phyloP scores from a whole-genome alignment of 2,329 filamentous ascomycete genomes.

The Simplicillium sp. region DNA sequence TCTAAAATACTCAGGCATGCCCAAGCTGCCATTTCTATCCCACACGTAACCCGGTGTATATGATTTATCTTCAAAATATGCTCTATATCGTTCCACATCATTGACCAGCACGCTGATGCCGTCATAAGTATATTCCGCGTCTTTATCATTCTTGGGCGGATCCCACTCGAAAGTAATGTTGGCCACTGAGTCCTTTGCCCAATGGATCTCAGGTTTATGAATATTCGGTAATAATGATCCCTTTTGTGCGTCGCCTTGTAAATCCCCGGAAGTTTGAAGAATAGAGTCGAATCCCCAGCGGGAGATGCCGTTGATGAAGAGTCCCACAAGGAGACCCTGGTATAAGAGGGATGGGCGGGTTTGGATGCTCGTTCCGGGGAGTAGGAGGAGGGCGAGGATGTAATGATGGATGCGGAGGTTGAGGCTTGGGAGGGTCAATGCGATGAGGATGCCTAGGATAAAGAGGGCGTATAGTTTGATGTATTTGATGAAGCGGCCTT shows the following conservation, averaged over 20 bases:
- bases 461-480: conserved; percentile 70
- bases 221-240: conserved; percentile 52
- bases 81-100: conserved; percentile 73
- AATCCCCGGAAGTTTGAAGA: conserved; percentile 66
- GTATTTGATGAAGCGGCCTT: conserved; percentile 70
- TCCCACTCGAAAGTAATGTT: conserved; percentile 56
- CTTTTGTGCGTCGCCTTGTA: conserved; percentile 59
- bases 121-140: conserved; percentile 39
- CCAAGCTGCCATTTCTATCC: conserved; percentile 35
- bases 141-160: conserved; percentile 24
- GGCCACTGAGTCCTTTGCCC: conserved; percentile 32
- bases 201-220: conserved; percentile 33
- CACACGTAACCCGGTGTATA: conserved; percentile 44
- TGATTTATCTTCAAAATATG: conserved; percentile 52
- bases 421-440: conserved; percentile 64
- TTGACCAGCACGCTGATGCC: conserved; percentile 76
- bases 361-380: conserved; percentile 83
- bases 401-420: conserved; percentile 92
- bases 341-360: conserved; percentile 78
- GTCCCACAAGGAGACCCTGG: conserved; percentile 78
- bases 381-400: conserved; percentile 74
- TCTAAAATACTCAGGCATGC: conserved; percentile 62
- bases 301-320: conserved; percentile 90
- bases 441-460: conserved; percentile 54
- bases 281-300: conserved; percentile 90